phyloP scores from a whole-genome alignment of 225 moss, liverwort and hornwort genomes.

The Ulota crispa region DNA sequence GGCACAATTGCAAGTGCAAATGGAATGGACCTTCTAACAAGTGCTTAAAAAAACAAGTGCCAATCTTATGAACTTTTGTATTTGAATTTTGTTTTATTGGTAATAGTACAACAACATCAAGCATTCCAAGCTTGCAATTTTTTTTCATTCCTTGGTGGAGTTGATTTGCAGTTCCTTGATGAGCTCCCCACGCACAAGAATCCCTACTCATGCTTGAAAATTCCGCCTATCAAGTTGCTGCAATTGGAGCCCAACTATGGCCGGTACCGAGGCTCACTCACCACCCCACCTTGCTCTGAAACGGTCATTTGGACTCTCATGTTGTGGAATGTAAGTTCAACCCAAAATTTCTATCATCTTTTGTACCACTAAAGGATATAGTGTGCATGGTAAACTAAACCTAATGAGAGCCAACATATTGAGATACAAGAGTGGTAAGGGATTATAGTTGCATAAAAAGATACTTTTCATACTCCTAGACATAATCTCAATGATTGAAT shows the following conservation, averaged over 20 bases:
- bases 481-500: not conserved
- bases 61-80: not conserved
- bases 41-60: not conserved
- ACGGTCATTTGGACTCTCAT: constrained; percentile 71
- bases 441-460: not conserved
- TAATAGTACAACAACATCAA: not conserved
- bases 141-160: not conserved
- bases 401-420: not conserved
- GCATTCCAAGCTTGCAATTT: not conserved
- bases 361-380: not conserved
- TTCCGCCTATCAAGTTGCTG: constrained; percentile 24
- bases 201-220: not conserved
- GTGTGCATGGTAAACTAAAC: too few species aligned
- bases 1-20: too few species aligned
- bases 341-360: too few species aligned
- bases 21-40: too few species aligned
- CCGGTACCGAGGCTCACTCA: constrained; percentile 77
- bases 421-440: not conserved
- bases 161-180: constrained; percentile 34
- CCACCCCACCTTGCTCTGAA: constrained; percentile 82
- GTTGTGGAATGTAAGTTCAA: constrained; percentile 54
- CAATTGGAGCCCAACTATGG: constrained; percentile 60
- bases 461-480: not conserved
- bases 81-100: not conserved
- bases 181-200: constrained; percentile 31